Evolutionary conservation across 768 basidiomycete species (phyloP).

Genomic region (Tulasnella sp.): DNA sequence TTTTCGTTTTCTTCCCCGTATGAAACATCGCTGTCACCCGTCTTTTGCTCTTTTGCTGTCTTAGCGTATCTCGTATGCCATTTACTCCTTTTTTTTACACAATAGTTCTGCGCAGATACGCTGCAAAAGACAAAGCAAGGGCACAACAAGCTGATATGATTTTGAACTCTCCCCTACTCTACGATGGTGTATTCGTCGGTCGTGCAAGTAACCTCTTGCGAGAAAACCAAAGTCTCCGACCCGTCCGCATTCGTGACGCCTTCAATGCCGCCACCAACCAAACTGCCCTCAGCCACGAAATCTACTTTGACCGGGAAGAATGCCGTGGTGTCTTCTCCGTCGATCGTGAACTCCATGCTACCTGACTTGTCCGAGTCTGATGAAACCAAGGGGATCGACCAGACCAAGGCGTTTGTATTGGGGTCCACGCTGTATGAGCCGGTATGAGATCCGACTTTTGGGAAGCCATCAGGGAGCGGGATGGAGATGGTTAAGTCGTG

Average conservation of each 20-base stretch:
- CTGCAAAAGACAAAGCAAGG: not conserved
- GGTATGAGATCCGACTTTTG: conserved; percentile 64
- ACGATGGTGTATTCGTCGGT: conserved; percentile 53
- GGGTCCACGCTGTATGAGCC: conserved; percentile 83
- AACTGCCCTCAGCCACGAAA: conserved; percentile 76
- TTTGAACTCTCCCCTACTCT: conserved; percentile 31
- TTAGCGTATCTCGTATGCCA: not conserved
- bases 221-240: conserved; percentile 51
- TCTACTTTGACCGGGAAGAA: conserved; percentile 91
- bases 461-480: conserved; percentile 88
- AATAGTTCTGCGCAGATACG: not conserved
- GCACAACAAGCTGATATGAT: not conserved
- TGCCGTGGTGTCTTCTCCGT: conserved; percentile 71
- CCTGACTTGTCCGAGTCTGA: conserved; percentile 65
- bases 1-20: not conserved
- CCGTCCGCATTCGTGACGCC: conserved; percentile 52
- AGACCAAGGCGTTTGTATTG: conserved; percentile 74
- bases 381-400: conserved; percentile 72
- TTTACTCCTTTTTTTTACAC: not conserved
- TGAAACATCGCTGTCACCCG: not conserved
- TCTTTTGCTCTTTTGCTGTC: not conserved
- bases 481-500: conserved; percentile 87
- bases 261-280: conserved; percentile 70
- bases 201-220: conserved; percentile 50
- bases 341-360: conserved; percentile 85